Evolutionary conservation across 441 rosid species (phyloP), one percentile per base, ranked within the genome.

Genomic region (Gossypium trilobum): DNA sequence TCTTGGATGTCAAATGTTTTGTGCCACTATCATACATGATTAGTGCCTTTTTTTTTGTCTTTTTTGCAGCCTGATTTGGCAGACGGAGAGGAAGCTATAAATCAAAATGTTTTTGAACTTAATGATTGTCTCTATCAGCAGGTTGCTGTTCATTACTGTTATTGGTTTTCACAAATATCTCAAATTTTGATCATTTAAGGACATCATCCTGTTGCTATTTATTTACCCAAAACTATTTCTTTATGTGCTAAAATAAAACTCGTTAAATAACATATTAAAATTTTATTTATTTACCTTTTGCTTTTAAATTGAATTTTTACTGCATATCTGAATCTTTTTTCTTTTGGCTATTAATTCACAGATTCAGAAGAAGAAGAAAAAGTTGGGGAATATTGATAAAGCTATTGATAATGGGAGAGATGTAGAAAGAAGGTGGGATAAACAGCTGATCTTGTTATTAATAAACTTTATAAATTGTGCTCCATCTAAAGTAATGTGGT

Each of bases 61-160:
- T 72, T 33, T 57, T 72, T 78, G 80, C 89, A 95, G 99, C 99
- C 96, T 86, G 98, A 91, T 85, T 85, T 90, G 66, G 84, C 91
- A 33, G 96, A 92, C 78, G 86, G 88, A 62, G 99, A 84, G 73
- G 89, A 89, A 76, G 78, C 82, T 62, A 80, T 95, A 72, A 81
- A 80, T 74, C 86, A 84, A 70, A 85, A 88, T 75, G 87, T 90
- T 70, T 68, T 84, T 76, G 84, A 89, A 77, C 87, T 95, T 64
- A 84, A 87, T 83, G 89, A 86, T 76, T 83, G 84, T 68, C 86
- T 91, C 56, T 70, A 79, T 73, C 83, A 85, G 69, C 93, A 91
- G 98, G 99, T 95, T 73, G 58, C 60, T 27, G 0, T 66, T 29
- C 9, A 13, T 5, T 66, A 17, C 48, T 63, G 57, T 22, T 13